Base-by-base conservation (phyloP, 352 stramenopile species). In the Phytophthora europaea region DNA sequence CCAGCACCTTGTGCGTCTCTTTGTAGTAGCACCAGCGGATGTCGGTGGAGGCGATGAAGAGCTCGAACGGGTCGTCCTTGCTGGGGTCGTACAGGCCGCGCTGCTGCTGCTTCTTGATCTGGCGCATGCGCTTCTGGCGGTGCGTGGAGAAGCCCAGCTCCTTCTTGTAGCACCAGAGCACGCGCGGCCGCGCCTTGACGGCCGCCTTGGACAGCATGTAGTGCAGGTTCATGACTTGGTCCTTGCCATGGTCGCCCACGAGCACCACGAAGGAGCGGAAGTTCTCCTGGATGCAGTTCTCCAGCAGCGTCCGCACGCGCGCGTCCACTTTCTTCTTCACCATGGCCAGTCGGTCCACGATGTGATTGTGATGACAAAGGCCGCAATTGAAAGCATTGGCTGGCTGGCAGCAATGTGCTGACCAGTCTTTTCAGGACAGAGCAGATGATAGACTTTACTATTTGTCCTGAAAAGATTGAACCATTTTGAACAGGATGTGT, bases 111-210 rank as follows among this genome's bases (percentile, higher is more conserved):
- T 98, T 98, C 82, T 99, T 99, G 64, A 98, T 98, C 79, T 98
- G 89, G 55, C 91, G 89, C 90, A 98, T 97, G 77, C 92, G 88
- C 77, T 98, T 98, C 79, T 98, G 93, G 69, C 94, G 94, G 80
- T 99, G 97, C 61, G 97, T 99, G 15, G 96, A 99, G 80, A 99
- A 99, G 31, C 98, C 98, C 54, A 99, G 87, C 83, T 99, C 98
- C 75, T 99, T 99, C 79, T 99, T 99, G 91, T 99, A 99, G 82
- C 98, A 99, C 98, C 98, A 99, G 8, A 99, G 82, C 51, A 99
- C 98, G 61, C 95, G 98, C 13, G 97, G 97, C 18, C 97, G 94
- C 33, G 96, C 93, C 71, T 99, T 97, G 31, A 99, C 92, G 18
- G 94, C 91, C 12, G 96, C 94, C 80, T 99, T 98, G 56, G 91